Evolutionary conservation across 2,329 filamentous ascomycete species (phyloP).

Genomic region (Ramichloridium luteum): DNA sequence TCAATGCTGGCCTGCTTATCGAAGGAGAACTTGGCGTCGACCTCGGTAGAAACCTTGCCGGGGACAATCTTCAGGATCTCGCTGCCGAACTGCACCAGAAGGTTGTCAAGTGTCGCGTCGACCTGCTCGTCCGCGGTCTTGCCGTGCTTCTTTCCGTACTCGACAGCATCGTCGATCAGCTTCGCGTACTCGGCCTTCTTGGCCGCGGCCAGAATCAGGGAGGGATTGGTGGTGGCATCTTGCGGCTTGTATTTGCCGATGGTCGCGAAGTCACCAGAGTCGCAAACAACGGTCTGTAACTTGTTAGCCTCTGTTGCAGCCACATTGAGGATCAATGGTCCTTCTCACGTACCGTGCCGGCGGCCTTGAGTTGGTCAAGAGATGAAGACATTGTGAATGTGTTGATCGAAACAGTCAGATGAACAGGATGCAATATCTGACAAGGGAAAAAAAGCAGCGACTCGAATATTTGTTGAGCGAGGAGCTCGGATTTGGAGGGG

Average conservation of each 20-base stretch:
- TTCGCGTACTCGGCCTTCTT: conserved; percentile 42
- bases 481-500: too few species aligned
- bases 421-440: too few species aligned
- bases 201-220: conserved; percentile 91
- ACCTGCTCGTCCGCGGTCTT: conserved; percentile 65
- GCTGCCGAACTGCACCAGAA: conserved; percentile 95
- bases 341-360: conserved; percentile 76
- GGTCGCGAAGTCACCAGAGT: conserved; percentile 75
- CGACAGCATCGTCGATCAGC: conserved; percentile 36
- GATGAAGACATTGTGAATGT: conserved; percentile 67
- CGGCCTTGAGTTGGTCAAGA: conserved; percentile 92
- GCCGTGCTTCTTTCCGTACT: conserved; percentile 68
- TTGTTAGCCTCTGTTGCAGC: conserved; percentile 6
- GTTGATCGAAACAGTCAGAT: too few species aligned
- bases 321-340: neutral
- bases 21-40: conserved; percentile 92
- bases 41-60: conserved; percentile 97
- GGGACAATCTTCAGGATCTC: conserved; percentile 95
- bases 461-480: too few species aligned
- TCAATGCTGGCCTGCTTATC: conserved; percentile 82
- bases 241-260: conserved; percentile 99
- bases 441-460: too few species aligned
- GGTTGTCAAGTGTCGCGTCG: conserved; percentile 78
- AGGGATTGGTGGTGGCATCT: conserved; percentile 99
- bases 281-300: conserved; percentile 80